These are phyloP conservation scores for Fragilariopsis cylindrus DNA, from an alignment of 108 stramenopile species.

Conservation along the genomic window DNA sequence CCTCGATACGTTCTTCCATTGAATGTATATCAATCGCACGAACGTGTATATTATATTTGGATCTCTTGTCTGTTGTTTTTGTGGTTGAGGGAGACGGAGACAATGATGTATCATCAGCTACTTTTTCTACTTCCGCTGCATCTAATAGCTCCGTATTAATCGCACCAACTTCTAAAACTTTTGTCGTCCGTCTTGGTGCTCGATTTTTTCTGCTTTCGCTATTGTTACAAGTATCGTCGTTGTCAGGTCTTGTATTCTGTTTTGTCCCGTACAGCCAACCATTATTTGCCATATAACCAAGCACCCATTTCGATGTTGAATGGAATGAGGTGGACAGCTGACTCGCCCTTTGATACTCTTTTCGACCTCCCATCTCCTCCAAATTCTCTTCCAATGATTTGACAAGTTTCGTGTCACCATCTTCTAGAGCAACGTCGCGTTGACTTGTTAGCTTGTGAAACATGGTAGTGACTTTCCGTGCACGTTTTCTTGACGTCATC, in stretches of 20 bases:
- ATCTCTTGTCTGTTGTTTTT: neutral
- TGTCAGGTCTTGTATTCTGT: neutral
- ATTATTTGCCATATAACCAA: slow-evolving; percentile 63
- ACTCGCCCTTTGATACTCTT: slow-evolving; percentile 81
- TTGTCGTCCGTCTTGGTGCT: slow-evolving; percentile 44
- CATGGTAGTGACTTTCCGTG: slow-evolving; percentile 73
- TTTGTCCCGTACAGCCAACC: slow-evolving; percentile 79
- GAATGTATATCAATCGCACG: slow-evolving; percentile 88
- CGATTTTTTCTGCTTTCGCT: slow-evolving; percentile 23
- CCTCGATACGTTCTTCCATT: slow-evolving; percentile 71
- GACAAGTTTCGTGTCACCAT: slow-evolving; percentile 43
- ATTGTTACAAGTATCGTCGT: neutral
- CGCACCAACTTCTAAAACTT: slow-evolving; percentile 93
- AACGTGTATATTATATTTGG: slow-evolving; percentile 49
- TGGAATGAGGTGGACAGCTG: slow-evolving; percentile 82
- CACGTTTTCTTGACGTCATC: slow-evolving; percentile 72
- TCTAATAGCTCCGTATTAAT: slow-evolving; percentile 92
- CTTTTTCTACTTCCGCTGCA: slow-evolving; percentile 46
- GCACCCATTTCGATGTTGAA: slow-evolving; percentile 88
- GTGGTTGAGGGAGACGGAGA: neutral
- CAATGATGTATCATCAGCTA: neutral
- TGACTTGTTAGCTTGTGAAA: slow-evolving; percentile 82
- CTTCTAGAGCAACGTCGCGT: slow-evolving; percentile 46
- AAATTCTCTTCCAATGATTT: slow-evolving; percentile 50
- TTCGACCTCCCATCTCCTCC: slow-evolving; percentile 44